Base-by-base conservation (phyloP, 805 yeast genomes). In the Wickerhamomyces hampshirensis region DNA sequence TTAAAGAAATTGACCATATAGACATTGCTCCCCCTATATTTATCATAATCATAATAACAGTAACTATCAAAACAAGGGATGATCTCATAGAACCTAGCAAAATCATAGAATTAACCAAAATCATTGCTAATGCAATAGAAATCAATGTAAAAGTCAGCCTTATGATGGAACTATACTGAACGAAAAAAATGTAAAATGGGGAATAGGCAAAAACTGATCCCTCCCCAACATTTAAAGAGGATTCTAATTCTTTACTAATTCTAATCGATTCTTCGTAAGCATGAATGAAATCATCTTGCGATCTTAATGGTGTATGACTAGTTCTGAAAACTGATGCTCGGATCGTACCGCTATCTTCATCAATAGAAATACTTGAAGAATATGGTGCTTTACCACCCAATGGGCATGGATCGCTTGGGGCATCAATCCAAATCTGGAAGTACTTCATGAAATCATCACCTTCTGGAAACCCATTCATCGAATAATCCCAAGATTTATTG, bases 331-430 rank as follows among this genome's bases (percentile, higher is more conserved):
- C 69, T 1, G 87, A 75, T 2, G 91, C 65, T 8, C 53, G 45
- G 5, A 87, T 69, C 0, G 59, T 47, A 1, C 63, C 60, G 1
- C 58, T 47, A 1, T 63, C 60, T 21, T 61, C 60, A 38, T 68
- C 66, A 18, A 68, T 61, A 2, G 69, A 61, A 9, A 86, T 63
- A 1, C 88, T 67, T 5, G 67, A 60, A 1, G 84, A 69, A 55
- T 91, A 91, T 0, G 97, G 95, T 0, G 97, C 97, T 52, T 84
- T 84, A 2, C 98, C 98, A 4, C 96, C 98, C 18, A 91, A 63
- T 1, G 98, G 96, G 58, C 98, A 91, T 3, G 91, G 86, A 50
- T 84, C 93, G 39, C 95, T 84, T 18, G 86, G 84, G 1, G 86
- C 63, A 27, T 76, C 68, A 18, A 91, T 84, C 98, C 98, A 91